Conservation (phyloP, 2,329 filamentous ascomycete species). For the Aspergillus sp. region DNA sequence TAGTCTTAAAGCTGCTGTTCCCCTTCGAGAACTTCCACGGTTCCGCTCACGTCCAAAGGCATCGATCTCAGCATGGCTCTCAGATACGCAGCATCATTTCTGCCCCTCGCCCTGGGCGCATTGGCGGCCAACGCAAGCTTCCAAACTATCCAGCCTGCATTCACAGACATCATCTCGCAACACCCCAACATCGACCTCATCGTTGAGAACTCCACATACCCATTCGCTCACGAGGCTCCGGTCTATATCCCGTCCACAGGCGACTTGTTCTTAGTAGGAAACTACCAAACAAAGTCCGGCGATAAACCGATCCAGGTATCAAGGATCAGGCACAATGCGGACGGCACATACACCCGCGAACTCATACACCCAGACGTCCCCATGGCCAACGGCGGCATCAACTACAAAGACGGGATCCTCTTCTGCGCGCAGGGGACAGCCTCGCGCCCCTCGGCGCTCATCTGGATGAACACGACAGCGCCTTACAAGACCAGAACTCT, state of each 20-base stretch:
- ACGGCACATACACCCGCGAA: background rate
- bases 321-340: constrained; percentile 7
- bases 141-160: background rate
- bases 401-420: constrained; percentile 43
- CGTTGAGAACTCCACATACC: constrained; percentile 37
- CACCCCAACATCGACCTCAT: constrained; percentile 33
- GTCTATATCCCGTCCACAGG: constrained; percentile 35
- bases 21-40: too few relatives aligned
- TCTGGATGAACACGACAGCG: constrained; percentile 16
- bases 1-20: too few relatives aligned
- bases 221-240: constrained; percentile 53
- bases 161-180: background rate
- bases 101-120: background rate
- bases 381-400: constrained; percentile 54
- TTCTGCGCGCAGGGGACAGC: constrained; percentile 45
- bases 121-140: background rate
- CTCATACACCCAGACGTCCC: constrained; percentile 26
- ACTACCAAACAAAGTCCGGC: constrained; percentile 20
- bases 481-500: constrained; percentile 27
- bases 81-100: too few relatives aligned
- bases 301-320: constrained; percentile 26
- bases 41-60: too few relatives aligned
- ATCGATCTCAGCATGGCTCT: too few relatives aligned
- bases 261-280: constrained; percentile 41
- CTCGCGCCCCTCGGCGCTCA: constrained; percentile 13